Conservation (phyloP, 345 rosid genomes). For the Euphorbia tirucalli region DNA sequence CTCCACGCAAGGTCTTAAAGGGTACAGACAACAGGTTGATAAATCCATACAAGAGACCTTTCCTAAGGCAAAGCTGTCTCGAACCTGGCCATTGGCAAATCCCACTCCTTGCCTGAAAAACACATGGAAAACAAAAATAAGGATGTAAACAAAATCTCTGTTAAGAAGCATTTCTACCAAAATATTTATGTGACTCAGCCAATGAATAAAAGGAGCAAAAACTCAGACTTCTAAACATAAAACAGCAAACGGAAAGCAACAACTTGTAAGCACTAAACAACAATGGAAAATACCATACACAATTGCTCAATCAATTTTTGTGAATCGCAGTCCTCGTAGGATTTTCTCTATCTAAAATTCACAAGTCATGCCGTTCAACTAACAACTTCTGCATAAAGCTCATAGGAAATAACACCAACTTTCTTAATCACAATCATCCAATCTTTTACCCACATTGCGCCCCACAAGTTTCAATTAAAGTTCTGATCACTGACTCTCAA, state of each 20-base stretch:
- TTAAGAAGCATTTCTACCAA: background rate
- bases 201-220: background rate
- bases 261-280: background rate
- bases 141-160: background rate
- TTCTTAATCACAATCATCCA: no score
- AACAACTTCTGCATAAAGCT: background rate
- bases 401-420: no score
- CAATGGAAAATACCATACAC: background rate
- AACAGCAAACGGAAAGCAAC: background rate
- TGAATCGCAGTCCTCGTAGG: background rate
- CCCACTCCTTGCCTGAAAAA: slow-evolving; percentile 60
- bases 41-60: slow-evolving; percentile 78
- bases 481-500: background rate
- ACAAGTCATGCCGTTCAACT: background rate
- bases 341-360: background rate
- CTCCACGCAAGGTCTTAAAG: slow-evolving; percentile 86
- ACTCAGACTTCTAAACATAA: no score
- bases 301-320: background rate
- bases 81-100: slow-evolving; percentile 74
- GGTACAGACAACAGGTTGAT: slow-evolving; percentile 73
- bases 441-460: background rate
- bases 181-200: background rate
- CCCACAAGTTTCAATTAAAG: background rate
- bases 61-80: slow-evolving; percentile 82
- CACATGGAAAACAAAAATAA: background rate